Evolutionary conservation across 768 basidiomycete genomes (phyloP), one percentile per base, ranked within the genome.

Genomic region (Pisolithus tinctorius): DNA sequence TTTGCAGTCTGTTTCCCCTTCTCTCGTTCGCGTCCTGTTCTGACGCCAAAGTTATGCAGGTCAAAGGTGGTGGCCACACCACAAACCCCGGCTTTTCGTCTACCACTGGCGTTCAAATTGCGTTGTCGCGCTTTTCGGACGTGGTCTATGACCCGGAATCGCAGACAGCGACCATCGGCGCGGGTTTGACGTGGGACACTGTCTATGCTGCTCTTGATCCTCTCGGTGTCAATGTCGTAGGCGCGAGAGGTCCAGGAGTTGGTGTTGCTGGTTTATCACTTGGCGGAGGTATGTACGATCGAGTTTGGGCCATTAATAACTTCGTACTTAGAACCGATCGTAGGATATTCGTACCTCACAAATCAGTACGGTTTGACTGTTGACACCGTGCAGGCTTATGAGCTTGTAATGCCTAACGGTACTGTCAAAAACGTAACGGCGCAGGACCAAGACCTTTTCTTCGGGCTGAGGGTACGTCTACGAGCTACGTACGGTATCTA

Each of bases 291-390:
- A 29, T 45, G 59, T 45, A 13, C 6, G 38, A 8, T 74, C 78
- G 29, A 13, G 1, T 43, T 23, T 2, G 13, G 25, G 3, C 77
- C 13, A 34, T 9, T 29, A 6, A 14, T 14, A n/a, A 17, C 30
- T 20, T 29, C 7, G 4, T 38, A 31, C 20, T 26, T 37, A 16
- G 26, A 36, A 25, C 30, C 23, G 17, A 17, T 42, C 3, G 13
- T 30, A 73, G 81, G 82, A 1, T 84, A 79, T 55, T 82, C 81
- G 2, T 83, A 75, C 75, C 67, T 73, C 54, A 77, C 77, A 0
- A 83, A 83, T 58, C 79, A 81, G 53, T 69, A 74, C 56, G 82
- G 82, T 7, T 55, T 84, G 46, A 76, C 78, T 0, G 46, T 71
- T 17, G 82, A 84, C 56, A 81, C 69, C 8, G 67, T 83, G 40